A percentile compares a stretch with the other conserved stretches of the same genome.
phyloP scores from a whole-genome alignment of 108 stramenopile genomes.

The Stephanodiscus minutulus region DNA sequence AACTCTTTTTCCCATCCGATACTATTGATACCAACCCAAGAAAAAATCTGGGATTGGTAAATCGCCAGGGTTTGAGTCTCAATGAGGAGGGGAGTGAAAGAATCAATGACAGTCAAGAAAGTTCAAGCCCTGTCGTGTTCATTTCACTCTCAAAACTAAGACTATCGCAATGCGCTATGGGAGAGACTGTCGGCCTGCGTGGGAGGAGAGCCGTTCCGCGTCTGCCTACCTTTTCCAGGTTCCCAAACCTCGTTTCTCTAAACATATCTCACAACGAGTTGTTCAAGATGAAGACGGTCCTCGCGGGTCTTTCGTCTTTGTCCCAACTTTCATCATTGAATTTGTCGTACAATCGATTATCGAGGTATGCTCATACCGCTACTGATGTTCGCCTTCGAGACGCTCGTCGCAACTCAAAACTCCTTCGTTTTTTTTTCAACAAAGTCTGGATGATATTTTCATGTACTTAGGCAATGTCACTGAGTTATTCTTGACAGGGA shows the following conservation, averaged over 20 bases:
- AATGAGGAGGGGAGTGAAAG: background rate
- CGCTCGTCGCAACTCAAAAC: background rate
- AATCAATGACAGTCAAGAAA: background rate
- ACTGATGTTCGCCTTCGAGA: background rate
- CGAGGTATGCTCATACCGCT: conserved; percentile 20
- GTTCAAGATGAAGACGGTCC: conserved; percentile 48
- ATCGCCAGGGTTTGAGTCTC: conserved; percentile 3
- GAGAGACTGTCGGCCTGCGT: conserved; percentile 57
- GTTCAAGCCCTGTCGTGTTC: conserved; percentile 19
- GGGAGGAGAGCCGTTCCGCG: conserved; percentile 19
- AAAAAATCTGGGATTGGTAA: background rate
- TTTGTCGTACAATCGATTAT: conserved; percentile 68
- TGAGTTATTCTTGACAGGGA: conserved; percentile 64
- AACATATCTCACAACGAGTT: conserved; percentile 76
- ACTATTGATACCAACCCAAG: background rate
- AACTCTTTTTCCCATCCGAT: conserved; percentile 46
- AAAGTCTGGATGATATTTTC: conserved; percentile 36
- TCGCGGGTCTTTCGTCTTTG: conserved; percentile 58
- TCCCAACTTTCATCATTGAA: conserved; percentile 60
- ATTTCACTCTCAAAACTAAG: conserved; percentile 59
- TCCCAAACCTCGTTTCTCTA: conserved; percentile 59
- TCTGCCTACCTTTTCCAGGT: conserved; percentile 42
- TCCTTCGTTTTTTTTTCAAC: background rate
- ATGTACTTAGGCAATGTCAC: conserved; percentile 70
- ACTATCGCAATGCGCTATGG: conserved; percentile 60